These are phyloP conservation scores for Saccharomycopsis sp. DNA, from an alignment of 805 yeast species.

Conservation along the genomic window DNA sequence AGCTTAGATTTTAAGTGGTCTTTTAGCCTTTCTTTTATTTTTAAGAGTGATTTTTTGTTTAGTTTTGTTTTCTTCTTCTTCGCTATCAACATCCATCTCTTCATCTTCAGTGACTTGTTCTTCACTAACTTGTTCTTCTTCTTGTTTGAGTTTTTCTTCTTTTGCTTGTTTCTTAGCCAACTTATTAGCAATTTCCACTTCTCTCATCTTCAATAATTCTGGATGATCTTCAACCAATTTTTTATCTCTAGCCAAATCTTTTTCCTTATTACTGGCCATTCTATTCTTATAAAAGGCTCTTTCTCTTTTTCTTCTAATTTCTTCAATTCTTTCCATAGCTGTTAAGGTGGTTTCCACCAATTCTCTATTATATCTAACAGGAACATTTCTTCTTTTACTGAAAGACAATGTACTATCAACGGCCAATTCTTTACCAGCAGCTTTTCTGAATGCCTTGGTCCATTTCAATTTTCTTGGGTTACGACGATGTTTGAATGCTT, in stretches of 20 bases:
- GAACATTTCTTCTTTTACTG: conserved; percentile 95
- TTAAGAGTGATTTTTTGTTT: conserved; percentile 31
- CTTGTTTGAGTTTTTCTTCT: conserved; percentile 37
- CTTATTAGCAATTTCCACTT: conserved; percentile 74
- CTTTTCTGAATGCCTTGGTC: conserved; percentile 98
- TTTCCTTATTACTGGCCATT: conserved; percentile 95
- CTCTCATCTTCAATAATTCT: conserved; percentile 84
- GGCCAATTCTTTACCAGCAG: conserved; percentile 97
- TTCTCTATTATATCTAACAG: conserved; percentile 96
- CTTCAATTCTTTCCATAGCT: conserved; percentile 94
- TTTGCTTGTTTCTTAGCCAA: conserved; percentile 61
- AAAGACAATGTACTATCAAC: conserved; percentile 94
- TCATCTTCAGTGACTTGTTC: conserved; percentile 41
- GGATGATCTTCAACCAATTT: conserved; percentile 85
- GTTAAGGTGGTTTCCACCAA: conserved; percentile 86
- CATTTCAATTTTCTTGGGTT: conserved; percentile 96
- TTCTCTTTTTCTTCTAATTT: conserved; percentile 92
- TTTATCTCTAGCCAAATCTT: conserved; percentile 74
- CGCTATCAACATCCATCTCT: conserved; percentile 48
- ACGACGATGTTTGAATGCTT: conserved; percentile 94
- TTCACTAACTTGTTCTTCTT: conserved; percentile 35
- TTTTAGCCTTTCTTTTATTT: conserved; percentile 22
- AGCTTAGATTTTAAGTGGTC: conserved; percentile 8
- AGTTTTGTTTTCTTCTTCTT: conserved; percentile 36
- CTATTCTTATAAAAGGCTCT: conserved; percentile 98